Conservation (phyloP, 2,329 filamentous ascomycete genomes). For the Fusarium robinianum region DNA sequence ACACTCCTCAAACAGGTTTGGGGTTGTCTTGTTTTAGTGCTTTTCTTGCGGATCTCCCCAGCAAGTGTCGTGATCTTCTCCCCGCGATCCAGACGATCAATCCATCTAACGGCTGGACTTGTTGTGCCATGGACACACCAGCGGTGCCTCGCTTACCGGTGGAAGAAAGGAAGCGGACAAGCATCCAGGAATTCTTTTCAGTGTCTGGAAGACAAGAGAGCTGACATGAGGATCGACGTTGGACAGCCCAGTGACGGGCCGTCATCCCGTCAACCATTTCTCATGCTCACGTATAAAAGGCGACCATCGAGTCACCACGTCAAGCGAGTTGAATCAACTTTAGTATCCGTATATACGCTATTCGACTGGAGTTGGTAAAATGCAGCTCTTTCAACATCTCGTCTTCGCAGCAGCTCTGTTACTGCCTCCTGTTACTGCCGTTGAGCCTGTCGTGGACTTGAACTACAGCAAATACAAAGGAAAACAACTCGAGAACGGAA, state of each 20-base stretch:
- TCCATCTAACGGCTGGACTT: background rate
- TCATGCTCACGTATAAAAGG: too few relatives aligned
- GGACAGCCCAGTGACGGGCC: too few relatives aligned
- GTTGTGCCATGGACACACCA: too few relatives aligned
- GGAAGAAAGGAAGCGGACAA: background rate
- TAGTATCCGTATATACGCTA: background rate
- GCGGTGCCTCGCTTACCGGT: background rate
- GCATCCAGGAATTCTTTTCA: too few relatives aligned
- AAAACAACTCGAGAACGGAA: constrained; percentile 54
- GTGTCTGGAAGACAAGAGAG: too few relatives aligned
- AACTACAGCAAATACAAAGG: constrained; percentile 71
- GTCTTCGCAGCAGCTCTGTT: constrained; percentile 12
- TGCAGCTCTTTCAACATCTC: constrained; percentile 1
- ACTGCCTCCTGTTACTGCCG: constrained; percentile 11
- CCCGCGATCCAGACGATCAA: background rate
- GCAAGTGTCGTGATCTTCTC: background rate
- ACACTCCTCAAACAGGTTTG: background rate
- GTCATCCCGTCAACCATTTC: too few relatives aligned
- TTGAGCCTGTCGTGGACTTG: constrained; percentile 56
- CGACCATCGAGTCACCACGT: too few relatives aligned
- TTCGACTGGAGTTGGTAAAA: background rate
- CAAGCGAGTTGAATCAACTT: too few relatives aligned
- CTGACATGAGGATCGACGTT: too few relatives aligned
- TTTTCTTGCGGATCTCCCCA: constrained; percentile 2
- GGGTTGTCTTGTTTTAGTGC: background rate